Evolutionary conservation across 108 stramenopile genomes (phyloP), one percentile per base, ranked within the genome.

Genomic region (Skeletonema marinoi): DNA sequence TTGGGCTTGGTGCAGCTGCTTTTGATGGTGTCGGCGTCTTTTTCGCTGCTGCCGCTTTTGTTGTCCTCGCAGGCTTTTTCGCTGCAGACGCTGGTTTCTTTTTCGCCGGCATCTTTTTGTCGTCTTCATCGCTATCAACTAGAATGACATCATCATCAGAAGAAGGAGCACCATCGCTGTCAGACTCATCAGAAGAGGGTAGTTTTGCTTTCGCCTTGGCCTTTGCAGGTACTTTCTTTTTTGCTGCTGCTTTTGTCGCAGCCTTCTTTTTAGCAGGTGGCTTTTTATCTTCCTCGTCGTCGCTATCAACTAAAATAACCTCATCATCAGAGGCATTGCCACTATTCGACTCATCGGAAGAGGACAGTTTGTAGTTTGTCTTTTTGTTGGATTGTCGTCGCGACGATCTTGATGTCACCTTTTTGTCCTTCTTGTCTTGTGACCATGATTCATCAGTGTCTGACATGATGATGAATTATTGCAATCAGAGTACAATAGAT

Each of bases 51-150:
- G 54, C 25, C 11, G 44, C 3, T 46, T 6, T 14, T 12, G 44
- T 14, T 12, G 19, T 9, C 19, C 25, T 25, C 25, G 25, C 25
- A 2, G 10, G 39, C 39, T 41, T 41, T 41, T 35, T 33, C 8
- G n/a, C 19, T 11, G n/a, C 19, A 21, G 62, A 42, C 41, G 41
- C n/a, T 21, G 30, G 29, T 5, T 33, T 33, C 62, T 32, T 63
- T 33, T 63, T 64, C 6, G 63, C 63, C 9, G 33, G 11, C 7
- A 4, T 4, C 32, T 35, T 39, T 64, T 38, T 39, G 11, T 38
- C 63, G 17, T 64, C 63, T 6, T 36, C 63, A 38, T 64, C 63
- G 41, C 38, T 39, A 39, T 64, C 63, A 35, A 64, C 36, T 21
- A 36, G 0, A 64, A 64, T 39, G 19, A 64, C 63, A 35, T 64